Evolutionary conservation across 106 monocot species (phyloP).

Genomic region (Allium cepa): DNA sequence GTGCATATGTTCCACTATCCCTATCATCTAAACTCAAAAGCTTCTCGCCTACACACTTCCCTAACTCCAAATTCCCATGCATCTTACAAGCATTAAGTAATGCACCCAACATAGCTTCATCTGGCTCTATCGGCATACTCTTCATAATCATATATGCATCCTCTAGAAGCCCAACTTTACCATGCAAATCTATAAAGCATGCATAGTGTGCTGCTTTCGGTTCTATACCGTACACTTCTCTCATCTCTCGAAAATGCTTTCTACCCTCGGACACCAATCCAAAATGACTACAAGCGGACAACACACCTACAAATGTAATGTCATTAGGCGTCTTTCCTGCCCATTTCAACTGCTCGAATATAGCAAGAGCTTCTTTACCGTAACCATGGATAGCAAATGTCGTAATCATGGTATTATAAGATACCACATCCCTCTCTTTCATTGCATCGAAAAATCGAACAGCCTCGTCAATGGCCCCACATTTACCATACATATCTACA

Average conservation of each 20-base stretch:
- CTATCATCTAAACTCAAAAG: constrained; percentile 37
- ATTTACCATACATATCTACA: constrained; percentile 74
- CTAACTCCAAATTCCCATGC: constrained; percentile 55
- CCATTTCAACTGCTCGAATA: constrained; percentile 40
- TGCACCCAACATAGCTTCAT: constrained; percentile 63
- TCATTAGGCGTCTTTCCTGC: constrained; percentile 28
- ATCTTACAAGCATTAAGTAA: constrained; percentile 58
- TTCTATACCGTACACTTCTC: constrained; percentile 20
- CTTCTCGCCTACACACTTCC: constrained; percentile 28
- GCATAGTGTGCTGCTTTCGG: constrained; percentile 55
- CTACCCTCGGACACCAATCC: constrained; percentile 52
- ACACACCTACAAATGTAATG: constrained; percentile 58
- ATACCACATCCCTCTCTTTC: constrained; percentile 45
- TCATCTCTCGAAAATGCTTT: constrained; percentile 48
- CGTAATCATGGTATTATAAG: constrained; percentile 65
- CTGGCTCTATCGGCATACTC: constrained; percentile 42
- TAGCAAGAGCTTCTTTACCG: constrained; percentile 27
- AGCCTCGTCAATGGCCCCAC: constrained; percentile 45
- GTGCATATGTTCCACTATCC: constrained; percentile 60
- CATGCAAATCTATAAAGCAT: constrained; percentile 57
- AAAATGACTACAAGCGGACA: constrained; percentile 57
- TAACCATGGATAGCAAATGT: constrained; percentile 51
- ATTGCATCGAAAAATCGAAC: constrained; percentile 40
- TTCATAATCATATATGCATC: constrained; percentile 45
- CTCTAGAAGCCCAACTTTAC: constrained; percentile 43